Base-by-base conservation (phyloP, 2,329 filamentous ascomycete genomes). In the Metarhizium guizhouense region DNA sequence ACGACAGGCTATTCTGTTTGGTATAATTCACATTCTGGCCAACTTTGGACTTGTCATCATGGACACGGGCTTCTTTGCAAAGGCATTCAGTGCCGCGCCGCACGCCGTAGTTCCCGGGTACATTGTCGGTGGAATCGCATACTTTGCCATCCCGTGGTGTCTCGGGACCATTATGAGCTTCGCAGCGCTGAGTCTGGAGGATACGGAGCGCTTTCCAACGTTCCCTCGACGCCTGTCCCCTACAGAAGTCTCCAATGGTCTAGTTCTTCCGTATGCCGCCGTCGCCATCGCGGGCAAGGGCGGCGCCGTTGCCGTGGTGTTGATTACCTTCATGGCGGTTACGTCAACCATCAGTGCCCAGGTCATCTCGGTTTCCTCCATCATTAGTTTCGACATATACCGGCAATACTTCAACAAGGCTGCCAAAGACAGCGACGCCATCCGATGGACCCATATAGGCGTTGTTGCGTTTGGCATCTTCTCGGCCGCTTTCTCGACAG, bases 291-390 rank as follows among this genome's bases (percentile, higher is more conserved):
- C 88, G 2, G 87, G 87, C 0, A 85, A 83, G 59, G 86, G 86
- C 8, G 87, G 87, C 50, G 86, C 86, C 0, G 83, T 80, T 1
- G 86, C 84, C 0, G 82, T 86, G 1, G 74, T 88, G 0, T 70
- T 90, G 4, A 77, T 89, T 54, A 82, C 86, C 11, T 89, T 90
- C 73, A 89, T 90, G 86, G 87, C 86, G 2, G 84, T 88, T n/a
- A 88, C 85, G 1, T 79, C 75, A 0, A 80, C 76, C 0, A 70
- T 78, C 2, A 77, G 74, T 0, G 76, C 78, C 0, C 76, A 80
- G 48, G 72, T 80, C 1, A 79, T 81, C 51, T 76, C 78, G 1
- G 76, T 79, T 2, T 77, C 74, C 4, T 79, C 76, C 0, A 80
- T 81, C 52, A 73, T 81, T 51, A 76, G 72, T 50, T 81, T 80